Percentiles rank a stretch among this genome's conserved stretches.
Conservation (phyloP, 345 rosid genomes). For the Populus deltoides region DNA sequence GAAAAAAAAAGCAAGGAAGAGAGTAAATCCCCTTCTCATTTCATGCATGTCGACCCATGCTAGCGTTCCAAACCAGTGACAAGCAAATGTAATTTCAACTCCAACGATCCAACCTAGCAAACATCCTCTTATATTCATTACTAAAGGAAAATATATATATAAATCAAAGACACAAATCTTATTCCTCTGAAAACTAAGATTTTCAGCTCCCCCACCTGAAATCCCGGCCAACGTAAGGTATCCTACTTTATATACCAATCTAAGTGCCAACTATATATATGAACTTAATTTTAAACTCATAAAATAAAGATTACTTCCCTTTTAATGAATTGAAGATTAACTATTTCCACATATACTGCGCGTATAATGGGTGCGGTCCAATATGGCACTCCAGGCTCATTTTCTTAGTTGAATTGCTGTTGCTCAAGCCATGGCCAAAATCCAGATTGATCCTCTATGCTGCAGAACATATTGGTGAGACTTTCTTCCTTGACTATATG, state of each 20-base stretch:
- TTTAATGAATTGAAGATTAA: background rate
- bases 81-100: constrained; percentile 5
- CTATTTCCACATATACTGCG: background rate
- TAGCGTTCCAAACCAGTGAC: constrained; percentile 13
- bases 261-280: constrained; percentile 22
- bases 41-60: constrained; percentile 33
- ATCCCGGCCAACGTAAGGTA: constrained; percentile 21
- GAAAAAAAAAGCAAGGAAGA: background rate
- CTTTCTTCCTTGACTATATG: constrained; percentile 82
- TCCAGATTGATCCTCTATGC: constrained; percentile 83
- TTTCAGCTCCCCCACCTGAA: constrained; percentile 1
- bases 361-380: background rate
- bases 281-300: constrained; percentile 14
- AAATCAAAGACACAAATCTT: constrained; percentile 26
- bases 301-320: background rate
- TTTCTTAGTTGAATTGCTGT: constrained; percentile 59
- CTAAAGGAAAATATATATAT: constrained; percentile 4
- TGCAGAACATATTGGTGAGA: constrained; percentile 84
- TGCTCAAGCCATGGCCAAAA: constrained; percentile 99
- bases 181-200: constrained; percentile 9
- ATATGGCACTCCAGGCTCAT: background rate
- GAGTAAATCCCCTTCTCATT: constrained; percentile 4
- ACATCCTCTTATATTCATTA: background rate
- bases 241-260: constrained; percentile 37
- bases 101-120: constrained; percentile 23